Evolutionary conservation across 441 rosid genomes (phyloP).

Genomic region (Jatropha multifida): DNA sequence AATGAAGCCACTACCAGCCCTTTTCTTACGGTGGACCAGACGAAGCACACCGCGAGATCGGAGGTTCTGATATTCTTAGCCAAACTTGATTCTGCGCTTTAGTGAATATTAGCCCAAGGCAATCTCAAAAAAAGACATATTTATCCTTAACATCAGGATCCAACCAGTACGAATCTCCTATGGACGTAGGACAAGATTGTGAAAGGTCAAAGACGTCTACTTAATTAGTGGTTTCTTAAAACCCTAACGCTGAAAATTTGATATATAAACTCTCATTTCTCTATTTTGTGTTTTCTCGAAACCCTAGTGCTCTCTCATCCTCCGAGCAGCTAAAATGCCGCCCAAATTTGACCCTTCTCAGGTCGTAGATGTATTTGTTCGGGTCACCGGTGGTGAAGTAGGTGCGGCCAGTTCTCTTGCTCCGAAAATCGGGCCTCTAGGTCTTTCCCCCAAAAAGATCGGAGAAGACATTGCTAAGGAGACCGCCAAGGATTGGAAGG

Average conservation of each 20-base stretch:
- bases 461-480: constrained; percentile 91
- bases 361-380: constrained; percentile 77
- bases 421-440: constrained; percentile 88
- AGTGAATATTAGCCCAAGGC: no score
- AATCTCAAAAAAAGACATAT: neutral
- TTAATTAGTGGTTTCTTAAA: neutral
- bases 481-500: constrained; percentile 92
- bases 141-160: neutral
- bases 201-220: neutral
- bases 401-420: constrained; percentile 81
- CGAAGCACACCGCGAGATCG: no score
- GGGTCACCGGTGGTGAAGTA: constrained; percentile 90
- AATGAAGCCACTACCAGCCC: no score
- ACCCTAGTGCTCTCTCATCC: constrained; percentile 1
- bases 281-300: neutral
- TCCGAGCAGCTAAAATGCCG: constrained; percentile 46
- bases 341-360: constrained; percentile 80
- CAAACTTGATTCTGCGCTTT: no score
- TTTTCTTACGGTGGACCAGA: no score
- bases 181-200: neutral
- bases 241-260: neutral
- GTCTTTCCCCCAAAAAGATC: constrained; percentile 85
- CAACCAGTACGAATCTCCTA: no score
- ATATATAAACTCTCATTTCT: neutral
- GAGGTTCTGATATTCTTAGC: no score